Base-by-base conservation (phyloP, 805 yeast species). In the Pichia sporocuriosa region DNA sequence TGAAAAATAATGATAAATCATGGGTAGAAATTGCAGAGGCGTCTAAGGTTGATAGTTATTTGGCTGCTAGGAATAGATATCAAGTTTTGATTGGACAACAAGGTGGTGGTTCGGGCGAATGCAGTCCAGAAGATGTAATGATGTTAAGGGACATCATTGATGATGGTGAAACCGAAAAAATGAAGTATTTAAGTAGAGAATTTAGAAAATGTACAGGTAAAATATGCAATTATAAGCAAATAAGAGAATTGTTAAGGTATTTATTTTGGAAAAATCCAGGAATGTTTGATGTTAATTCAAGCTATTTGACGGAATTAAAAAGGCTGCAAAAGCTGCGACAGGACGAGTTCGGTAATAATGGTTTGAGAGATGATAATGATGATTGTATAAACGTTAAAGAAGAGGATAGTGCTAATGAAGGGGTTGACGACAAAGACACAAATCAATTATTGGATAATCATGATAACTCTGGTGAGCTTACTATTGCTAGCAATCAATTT, bases 81-180 rank as follows among this genome's bases (percentile, higher is more conserved):
- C 90, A 83, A 59, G 90, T 83, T 4, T 68, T 83, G 36, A 81
- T 84, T 49, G 93, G 93, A 4, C 90, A 83, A 56, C 90, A 83
- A 53, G 90, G 90, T 4, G 82, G 84, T 26, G 84, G 83, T 11
- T 70, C 78, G 1, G 72, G 77, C 20, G 72, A 75, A 24, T 81
- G 87, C 81, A 75, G 73, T 9, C 51, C 65, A 1, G 75, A 73
- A 13, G 87, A 81, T 57, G 69, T 75, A 7, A 45, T 59, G 23
- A 66, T 67, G 17, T 61, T 83, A 30, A 77, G 72, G 50, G 56
- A 56, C 15, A 49, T 77, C n/a, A 59, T 82, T 8, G 89, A 83
- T 53, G 79, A 73, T 32, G 87, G 82, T 1, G 90, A 83, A 53
- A 48, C 73, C 32, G 86, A 79, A 45, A 83, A 83, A 53, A 79